Evolutionary conservation across 345 rosid genomes (phyloP).

Genomic region (Stellera chamaejasme): DNA sequence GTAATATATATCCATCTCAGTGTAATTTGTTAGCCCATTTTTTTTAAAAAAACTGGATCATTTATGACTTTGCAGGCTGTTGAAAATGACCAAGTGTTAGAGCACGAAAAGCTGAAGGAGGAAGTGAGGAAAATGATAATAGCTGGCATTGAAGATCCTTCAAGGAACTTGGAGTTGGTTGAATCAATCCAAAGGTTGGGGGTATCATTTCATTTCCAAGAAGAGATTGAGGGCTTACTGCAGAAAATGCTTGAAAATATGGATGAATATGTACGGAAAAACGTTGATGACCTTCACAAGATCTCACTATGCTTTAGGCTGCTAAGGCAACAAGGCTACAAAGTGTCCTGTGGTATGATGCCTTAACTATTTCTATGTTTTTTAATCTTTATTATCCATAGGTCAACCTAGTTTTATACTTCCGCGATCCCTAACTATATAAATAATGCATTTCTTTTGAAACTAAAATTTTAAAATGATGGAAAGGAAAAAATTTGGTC

Average conservation of each 20-base stretch:
- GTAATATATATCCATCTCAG: too few species aligned
- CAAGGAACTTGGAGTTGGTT: constrained; percentile 11
- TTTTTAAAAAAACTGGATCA: too few species aligned
- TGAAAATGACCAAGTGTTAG: neutral
- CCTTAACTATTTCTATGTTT: too few species aligned
- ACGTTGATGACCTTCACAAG: constrained; percentile 12
- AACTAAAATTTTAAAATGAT: neutral
- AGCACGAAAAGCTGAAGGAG: constrained; percentile 11
- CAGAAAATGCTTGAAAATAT: neutral
- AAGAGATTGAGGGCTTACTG: constrained; percentile 21
- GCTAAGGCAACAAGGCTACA: constrained; percentile 22
- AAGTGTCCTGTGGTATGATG: constrained; percentile 17
- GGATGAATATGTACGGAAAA: neutral
- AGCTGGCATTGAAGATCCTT: neutral
- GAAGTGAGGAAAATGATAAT: constrained; percentile 13
- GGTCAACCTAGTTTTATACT: too few species aligned
- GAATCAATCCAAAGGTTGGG: constrained; percentile 32
- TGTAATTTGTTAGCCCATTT: too few species aligned
- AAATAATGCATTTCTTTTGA: neutral
- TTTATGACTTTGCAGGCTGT: neutral
- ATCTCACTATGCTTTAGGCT: constrained; percentile 25
- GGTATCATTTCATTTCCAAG: constrained; percentile 34
- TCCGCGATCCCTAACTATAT: too few species aligned
- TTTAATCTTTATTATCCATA: too few species aligned
- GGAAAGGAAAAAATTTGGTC: too few species aligned